Percentiles rank a stretch among this genome's conserved stretches.
phyloP scores from a whole-genome alignment of 352 stramenopile species.

The Phytophthora cajani region DNA sequence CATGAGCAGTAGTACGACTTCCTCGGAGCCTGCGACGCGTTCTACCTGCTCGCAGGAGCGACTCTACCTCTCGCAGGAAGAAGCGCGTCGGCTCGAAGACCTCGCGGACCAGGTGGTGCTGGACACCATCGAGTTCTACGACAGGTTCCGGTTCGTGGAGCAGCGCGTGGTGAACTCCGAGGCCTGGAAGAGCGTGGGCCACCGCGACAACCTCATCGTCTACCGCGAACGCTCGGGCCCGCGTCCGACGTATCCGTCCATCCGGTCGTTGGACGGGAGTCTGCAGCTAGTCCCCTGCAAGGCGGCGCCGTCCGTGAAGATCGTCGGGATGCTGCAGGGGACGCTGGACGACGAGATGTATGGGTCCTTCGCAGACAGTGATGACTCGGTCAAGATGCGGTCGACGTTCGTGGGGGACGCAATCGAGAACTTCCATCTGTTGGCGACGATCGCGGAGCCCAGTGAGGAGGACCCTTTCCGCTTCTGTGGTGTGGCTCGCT shows the following conservation, averaged over 20 bases:
- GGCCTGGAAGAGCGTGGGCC: slow-evolving; percentile 54
- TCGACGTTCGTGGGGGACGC: slow-evolving; percentile 35
- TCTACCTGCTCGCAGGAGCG: slow-evolving; percentile 24
- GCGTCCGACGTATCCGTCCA: slow-evolving; percentile 41
- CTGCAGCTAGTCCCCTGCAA: slow-evolving; percentile 36
- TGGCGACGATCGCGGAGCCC: slow-evolving; percentile 48
- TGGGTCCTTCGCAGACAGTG: slow-evolving; percentile 56
- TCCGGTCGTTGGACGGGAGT: slow-evolving; percentile 34
- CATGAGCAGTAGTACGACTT: slow-evolving; percentile 37
- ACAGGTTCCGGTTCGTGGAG: slow-evolving; percentile 45
- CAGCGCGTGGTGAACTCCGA: slow-evolving; percentile 38
- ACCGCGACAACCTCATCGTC: slow-evolving; percentile 54
- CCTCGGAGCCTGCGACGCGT: slow-evolving; percentile 18
- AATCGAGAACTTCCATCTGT: slow-evolving; percentile 49
- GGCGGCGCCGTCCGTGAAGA: slow-evolving; percentile 42
- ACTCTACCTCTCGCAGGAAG: slow-evolving; percentile 31
- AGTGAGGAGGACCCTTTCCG: slow-evolving; percentile 60
- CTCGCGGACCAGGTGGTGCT: slow-evolving; percentile 44
- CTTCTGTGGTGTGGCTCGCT: slow-evolving; percentile 56
- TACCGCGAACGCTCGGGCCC: slow-evolving; percentile 45
- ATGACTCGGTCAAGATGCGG: slow-evolving; percentile 43
- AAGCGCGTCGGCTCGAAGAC: slow-evolving; percentile 30
- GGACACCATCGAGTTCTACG: slow-evolving; percentile 50
- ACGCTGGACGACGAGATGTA: slow-evolving; percentile 58
- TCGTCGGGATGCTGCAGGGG: slow-evolving; percentile 47